Conservation (phyloP, 2,329 filamentous ascomycete genomes). For the Microdochium trichocladiopsis region DNA sequence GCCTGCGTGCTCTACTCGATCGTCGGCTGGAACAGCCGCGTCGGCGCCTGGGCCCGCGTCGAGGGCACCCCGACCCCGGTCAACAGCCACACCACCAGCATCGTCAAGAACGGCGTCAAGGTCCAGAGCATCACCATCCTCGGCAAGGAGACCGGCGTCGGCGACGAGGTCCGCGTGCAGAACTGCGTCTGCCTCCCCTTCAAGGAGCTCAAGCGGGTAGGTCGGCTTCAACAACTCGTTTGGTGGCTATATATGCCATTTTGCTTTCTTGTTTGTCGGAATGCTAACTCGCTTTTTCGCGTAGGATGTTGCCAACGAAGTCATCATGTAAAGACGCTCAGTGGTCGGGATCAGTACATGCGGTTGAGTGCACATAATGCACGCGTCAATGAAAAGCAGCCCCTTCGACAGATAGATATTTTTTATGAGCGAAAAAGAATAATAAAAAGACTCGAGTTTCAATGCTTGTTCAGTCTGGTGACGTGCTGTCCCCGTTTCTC, state of each 20-base stretch:
- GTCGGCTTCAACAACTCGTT: conserved; percentile 17
- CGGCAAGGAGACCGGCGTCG: conserved; percentile 91
- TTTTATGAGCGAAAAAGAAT: no score
- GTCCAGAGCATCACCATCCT: conserved; percentile 97
- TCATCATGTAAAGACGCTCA: conserved; percentile 72
- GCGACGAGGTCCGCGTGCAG: conserved; percentile 90
- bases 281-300: conserved; percentile 18
- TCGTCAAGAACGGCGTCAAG: conserved; percentile 96
- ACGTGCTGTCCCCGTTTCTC: no score
- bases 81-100: conserved; percentile 84
- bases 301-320: conserved; percentile 78
- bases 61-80: conserved; percentile 89
- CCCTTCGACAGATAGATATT: no score
- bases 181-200: conserved; percentile 97
- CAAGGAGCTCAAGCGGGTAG: conserved; percentile 93
- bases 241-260: background rate
- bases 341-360: background rate
- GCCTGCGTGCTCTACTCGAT: conserved; percentile 94
- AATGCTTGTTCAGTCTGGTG: no score
- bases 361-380: no score
- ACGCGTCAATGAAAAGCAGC: no score
- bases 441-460: no score
- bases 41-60: conserved; percentile 96
- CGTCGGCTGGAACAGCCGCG: conserved; percentile 91
- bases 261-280: background rate